These are phyloP conservation scores for Colletotrichum echinochloae DNA, from an alignment of 2,329 filamentous ascomycete species.

Conservation along the genomic window DNA sequence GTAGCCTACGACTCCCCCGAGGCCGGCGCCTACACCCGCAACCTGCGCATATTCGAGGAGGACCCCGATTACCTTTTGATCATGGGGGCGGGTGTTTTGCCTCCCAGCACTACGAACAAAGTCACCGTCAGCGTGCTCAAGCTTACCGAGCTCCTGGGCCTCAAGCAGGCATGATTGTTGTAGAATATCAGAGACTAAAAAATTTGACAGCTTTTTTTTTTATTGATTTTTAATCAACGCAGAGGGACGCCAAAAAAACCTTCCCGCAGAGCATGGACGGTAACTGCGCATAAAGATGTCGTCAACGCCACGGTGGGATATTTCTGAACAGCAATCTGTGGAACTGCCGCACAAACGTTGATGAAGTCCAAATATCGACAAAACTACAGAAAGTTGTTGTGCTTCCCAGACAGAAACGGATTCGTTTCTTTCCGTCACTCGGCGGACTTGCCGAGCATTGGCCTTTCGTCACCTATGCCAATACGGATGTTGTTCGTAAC, in stretches of 20 bases:
- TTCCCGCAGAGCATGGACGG: not conserved
- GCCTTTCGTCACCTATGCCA: not conserved
- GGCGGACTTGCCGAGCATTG: not conserved
- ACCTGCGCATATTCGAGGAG: slow-evolving; percentile 51
- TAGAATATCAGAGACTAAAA: not conserved
- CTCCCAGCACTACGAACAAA: slow-evolving; percentile 60
- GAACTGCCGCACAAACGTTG: too few species aligned
- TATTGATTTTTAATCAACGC: too few species aligned
- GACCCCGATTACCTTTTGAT: slow-evolving; percentile 54
- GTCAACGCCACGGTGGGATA: slow-evolving; percentile 11
- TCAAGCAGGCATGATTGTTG: slow-evolving; percentile 24
- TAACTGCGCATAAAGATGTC: not conserved
- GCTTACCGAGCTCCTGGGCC: slow-evolving; percentile 43
- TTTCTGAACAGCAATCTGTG: not conserved
- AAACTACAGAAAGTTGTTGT: not conserved
- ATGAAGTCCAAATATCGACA: not conserved
- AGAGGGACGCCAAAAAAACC: too few species aligned
- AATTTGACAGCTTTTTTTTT: not conserved
- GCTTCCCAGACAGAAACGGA: too few species aligned
- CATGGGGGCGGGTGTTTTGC: slow-evolving; percentile 58
- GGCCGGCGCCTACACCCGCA: slow-evolving; percentile 53
- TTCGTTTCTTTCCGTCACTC: not conserved
- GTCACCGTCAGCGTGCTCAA: slow-evolving; percentile 53
- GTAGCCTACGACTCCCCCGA: slow-evolving; percentile 51
- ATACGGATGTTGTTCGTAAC: not conserved